Percentiles rank a stretch among this genome's conserved stretches.
These are phyloP conservation scores for Pisolithus albus DNA, from an alignment of 768 basidiomycete species.

Conservation along the genomic window DNA sequence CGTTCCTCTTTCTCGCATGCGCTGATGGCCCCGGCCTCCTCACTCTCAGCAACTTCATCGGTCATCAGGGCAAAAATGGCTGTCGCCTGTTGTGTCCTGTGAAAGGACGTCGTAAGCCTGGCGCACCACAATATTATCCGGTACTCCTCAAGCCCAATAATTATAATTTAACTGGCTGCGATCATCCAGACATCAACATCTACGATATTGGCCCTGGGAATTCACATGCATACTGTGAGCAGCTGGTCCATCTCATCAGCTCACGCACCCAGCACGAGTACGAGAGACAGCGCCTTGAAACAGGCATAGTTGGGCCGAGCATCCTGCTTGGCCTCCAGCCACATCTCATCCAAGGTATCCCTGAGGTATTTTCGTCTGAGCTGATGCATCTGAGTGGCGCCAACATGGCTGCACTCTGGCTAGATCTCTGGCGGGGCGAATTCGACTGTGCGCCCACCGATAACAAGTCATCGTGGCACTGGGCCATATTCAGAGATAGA, in stretches of 20 bases:
- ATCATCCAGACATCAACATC: constrained; percentile 20
- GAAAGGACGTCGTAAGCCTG: constrained; percentile 26
- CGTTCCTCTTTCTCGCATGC: constrained; percentile 13
- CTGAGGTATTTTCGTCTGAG: constrained; percentile 31
- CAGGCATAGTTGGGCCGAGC: constrained; percentile 29
- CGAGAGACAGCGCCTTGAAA: constrained; percentile 17
- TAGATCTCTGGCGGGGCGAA: not conserved
- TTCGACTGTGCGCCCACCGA: constrained; percentile 2
- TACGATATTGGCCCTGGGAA: constrained; percentile 1
- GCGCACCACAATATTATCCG: constrained; percentile 29
- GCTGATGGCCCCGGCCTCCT: constrained; percentile 31
- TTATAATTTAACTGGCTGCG: constrained; percentile 15
- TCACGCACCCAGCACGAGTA: constrained; percentile 21
- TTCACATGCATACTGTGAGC: not conserved
- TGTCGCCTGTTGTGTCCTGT: constrained; percentile 26
- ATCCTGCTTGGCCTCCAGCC: constrained; percentile 30
- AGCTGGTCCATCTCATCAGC: not conserved
- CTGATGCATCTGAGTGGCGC: constrained; percentile 34
- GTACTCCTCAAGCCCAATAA: constrained; percentile 25
- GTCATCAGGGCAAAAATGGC: constrained; percentile 25
- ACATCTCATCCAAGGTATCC: constrained; percentile 20
- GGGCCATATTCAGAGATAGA: not conserved
- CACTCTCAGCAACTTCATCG: constrained; percentile 27
- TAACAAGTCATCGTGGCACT: not conserved
- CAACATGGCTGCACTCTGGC: constrained; percentile 20